These are phyloP conservation scores for Oryza meridionalis DNA, from an alignment of 176 grass and related monocot species.

Conservation along the genomic window DNA sequence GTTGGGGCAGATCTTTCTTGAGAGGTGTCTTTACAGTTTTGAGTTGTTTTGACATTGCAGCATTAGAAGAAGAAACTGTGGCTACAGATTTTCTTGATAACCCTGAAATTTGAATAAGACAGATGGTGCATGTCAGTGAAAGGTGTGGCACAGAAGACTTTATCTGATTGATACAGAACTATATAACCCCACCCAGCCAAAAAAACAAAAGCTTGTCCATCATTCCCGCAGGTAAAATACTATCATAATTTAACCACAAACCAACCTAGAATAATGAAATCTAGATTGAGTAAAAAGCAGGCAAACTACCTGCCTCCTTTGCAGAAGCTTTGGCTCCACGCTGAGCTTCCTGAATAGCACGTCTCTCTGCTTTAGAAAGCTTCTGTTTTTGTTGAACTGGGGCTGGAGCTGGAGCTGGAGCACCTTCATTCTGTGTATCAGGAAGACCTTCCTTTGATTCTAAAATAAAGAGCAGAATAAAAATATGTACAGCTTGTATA, in stretches of 20 bases:
- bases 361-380: slow-evolving; percentile 58
- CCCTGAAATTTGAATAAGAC: slow-evolving; percentile 36
- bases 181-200: no score
- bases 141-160: neutral
- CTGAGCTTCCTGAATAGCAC: slow-evolving; percentile 60
- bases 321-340: slow-evolving; percentile 60
- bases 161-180: neutral
- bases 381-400: slow-evolving; percentile 65
- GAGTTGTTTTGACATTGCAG: slow-evolving; percentile 44
- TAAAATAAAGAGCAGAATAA: slow-evolving; percentile 45
- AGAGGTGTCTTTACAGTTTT: slow-evolving; percentile 50
- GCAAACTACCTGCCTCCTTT: slow-evolving; percentile 53
- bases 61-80: slow-evolving; percentile 27
- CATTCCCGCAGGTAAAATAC: slow-evolving; percentile 6
- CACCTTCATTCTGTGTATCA: slow-evolving; percentile 36
- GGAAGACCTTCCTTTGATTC: slow-evolving; percentile 56
- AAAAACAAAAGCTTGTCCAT: neutral
- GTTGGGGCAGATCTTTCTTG: slow-evolving; percentile 60
- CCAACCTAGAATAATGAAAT: slow-evolving; percentile 16
- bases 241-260: neutral
- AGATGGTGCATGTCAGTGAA: slow-evolving; percentile 9
- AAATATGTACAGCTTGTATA: neutral
- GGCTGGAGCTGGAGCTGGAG: neutral
- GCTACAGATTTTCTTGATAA: slow-evolving; percentile 11
- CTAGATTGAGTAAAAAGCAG: slow-evolving; percentile 11